A percentile compares a stretch with the other conserved stretches of the same genome.
Conservation (phyloP, 2,329 filamentous ascomycete genomes). For the Cyphellophora attinorum region DNA sequence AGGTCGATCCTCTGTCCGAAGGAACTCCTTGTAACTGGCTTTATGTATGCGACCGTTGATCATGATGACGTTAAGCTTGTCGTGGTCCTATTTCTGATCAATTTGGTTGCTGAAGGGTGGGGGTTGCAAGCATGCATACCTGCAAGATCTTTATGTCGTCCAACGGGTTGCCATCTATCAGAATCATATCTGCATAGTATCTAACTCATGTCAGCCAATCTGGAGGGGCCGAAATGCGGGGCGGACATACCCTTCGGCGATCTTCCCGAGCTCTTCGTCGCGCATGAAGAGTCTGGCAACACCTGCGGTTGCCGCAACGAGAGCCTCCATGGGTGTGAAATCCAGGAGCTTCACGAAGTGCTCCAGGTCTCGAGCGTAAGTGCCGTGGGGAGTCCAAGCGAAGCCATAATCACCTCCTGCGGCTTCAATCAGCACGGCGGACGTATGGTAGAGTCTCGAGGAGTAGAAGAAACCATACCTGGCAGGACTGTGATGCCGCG, state of each 20-base stretch:
- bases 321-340: conserved; percentile 35
- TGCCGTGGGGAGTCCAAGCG: conserved; percentile 40
- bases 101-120: too few species aligned
- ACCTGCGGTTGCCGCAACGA: conserved; percentile 34
- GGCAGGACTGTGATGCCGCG: conserved; percentile 37
- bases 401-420: conserved; percentile 43
- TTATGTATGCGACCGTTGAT: conserved; percentile 42
- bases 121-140: too few species aligned
- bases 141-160: conserved; percentile 33
- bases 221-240: too few species aligned
- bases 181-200: conserved; percentile 35
- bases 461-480: conserved; percentile 19
- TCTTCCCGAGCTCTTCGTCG: conserved; percentile 30
- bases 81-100: too few species aligned
- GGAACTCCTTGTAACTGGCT: conserved; percentile 15
- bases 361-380: conserved; percentile 37
- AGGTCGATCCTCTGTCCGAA: too few species aligned
- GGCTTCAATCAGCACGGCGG: too few species aligned
- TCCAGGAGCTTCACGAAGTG: conserved; percentile 37
- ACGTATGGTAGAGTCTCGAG: too few species aligned
- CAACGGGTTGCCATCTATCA: conserved; percentile 38
- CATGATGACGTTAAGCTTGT: conserved; percentile 35
- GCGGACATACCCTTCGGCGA: too few species aligned
- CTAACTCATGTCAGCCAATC: too few species aligned
- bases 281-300: conserved; percentile 34